Conservation (phyloP, 1,284 basidiomycete species). For the Coniferiporia weirii region DNA sequence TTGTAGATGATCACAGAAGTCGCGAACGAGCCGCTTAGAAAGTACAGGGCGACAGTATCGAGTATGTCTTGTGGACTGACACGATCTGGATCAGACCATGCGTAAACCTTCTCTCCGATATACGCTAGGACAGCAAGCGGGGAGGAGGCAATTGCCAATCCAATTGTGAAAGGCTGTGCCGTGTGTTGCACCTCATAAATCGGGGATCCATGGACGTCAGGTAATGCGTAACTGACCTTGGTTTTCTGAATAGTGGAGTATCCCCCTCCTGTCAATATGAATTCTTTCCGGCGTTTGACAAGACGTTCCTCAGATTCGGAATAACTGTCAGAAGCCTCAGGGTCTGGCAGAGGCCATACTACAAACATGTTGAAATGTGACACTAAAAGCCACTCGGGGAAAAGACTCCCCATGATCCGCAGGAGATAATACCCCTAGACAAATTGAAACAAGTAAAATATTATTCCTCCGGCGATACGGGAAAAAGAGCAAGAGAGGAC, state of each 20-base stretch:
- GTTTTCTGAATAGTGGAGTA: conserved; percentile 21
- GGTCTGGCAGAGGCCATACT: not conserved
- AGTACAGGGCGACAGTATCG: conserved; percentile 23
- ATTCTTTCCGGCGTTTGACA: conserved; percentile 12
- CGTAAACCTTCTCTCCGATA: conserved; percentile 24
- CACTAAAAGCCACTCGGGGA: conserved; percentile 17
- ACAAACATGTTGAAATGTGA: conserved; percentile 23
- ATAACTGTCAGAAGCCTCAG: not conserved
- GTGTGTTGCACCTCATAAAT: not conserved
- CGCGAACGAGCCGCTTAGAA: conserved; percentile 21
- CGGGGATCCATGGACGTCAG: not conserved
- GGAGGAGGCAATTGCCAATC: conserved; percentile 20
- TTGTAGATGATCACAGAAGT: conserved; percentile 24
- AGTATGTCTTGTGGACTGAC: conserved; percentile 19
- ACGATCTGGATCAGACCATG: conserved; percentile 22
- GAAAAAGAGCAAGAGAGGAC: conserved; percentile 17
- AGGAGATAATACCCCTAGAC: conserved; percentile 17
- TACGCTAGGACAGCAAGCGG: conserved; percentile 22
- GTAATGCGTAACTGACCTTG: conserved; percentile 13
- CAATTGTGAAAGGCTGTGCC: conserved; percentile 23
- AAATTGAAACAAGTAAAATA: not conserved
- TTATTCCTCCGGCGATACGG: conserved; percentile 4
- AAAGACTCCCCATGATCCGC: conserved; percentile 17
- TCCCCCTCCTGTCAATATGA: conserved; percentile 16
- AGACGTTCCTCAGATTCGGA: conserved; percentile 13